Evolutionary conservation across 192 early-diverging fungal species (phyloP), one percentile per base, ranked within the genome.

Genomic region (Mortierella alpina): DNA sequence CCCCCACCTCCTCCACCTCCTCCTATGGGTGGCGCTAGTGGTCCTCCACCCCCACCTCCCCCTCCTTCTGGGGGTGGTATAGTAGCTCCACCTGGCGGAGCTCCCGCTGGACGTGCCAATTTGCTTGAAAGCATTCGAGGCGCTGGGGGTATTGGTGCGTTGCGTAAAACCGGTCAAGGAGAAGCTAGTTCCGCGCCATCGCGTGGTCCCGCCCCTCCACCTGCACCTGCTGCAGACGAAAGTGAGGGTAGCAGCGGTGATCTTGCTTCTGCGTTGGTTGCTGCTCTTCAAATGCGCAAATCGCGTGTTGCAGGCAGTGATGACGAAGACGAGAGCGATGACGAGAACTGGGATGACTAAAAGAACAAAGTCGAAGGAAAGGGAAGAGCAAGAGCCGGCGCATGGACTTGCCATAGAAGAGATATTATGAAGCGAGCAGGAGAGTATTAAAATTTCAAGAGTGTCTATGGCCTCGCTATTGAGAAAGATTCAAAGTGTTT

Each of bases 101-200:
- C 70, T 15, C 12, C 45, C 4, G 59, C 53, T 63, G 69, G 71
- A 41, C 73, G 84, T 17, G 39, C 55, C 42, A 84, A 85, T 56
- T 60, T 89, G 6, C 59, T 89, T 82, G 84, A 73, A 49, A 82
- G 83, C 54, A 89, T 89, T 45, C 78, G 85, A 41, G 83, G 78
- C 11, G 66, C 84, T 3, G 86, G 88, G 42, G 88, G 86, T 20
- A 74, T 85, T 68, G 72, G 68, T 22, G 66, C 66, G 0, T 59
- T 87, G 50, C 85, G 85, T 52, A 78, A 85, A 58, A 70, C 69
- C 18, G 71, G 63, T 47, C 20, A 14, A 31, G 49, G 42, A 13
- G 65, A 67, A 40, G 2, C 49, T 12, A 39, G 63, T 9, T 54
- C 57, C 0, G 59, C 75, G 2, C 55, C 74, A 8, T 70, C 75